Conservation (phyloP, 805 yeast species). For the Kluyveromyces lactis region DNA sequence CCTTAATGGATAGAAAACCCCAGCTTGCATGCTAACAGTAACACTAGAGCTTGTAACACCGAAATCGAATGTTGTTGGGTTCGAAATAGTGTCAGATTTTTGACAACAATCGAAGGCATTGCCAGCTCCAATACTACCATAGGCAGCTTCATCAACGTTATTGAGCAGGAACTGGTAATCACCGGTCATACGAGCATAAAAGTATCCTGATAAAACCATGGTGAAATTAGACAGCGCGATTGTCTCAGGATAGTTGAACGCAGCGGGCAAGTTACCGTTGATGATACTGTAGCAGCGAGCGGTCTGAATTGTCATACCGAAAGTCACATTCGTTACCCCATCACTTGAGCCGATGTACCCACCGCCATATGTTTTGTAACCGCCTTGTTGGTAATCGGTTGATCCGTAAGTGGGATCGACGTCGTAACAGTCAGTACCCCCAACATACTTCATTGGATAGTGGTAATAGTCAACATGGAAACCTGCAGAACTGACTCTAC, state of each 20-base stretch:
- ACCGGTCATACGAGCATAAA: constrained; percentile 24
- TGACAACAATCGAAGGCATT: constrained; percentile 32
- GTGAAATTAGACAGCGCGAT: constrained; percentile 13
- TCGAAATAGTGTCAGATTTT: constrained; percentile 1
- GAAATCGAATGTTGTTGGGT: constrained; percentile 7
- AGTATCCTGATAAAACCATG: constrained; percentile 21
- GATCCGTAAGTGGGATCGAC: neutral
- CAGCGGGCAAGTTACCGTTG: constrained; percentile 5
- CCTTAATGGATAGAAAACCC: constrained; percentile 25
- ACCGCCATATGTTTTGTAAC: constrained; percentile 6
- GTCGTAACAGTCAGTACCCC: neutral
- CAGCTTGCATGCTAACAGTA: constrained; percentile 10
- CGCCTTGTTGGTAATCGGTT: constrained; percentile 4
- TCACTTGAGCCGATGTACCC: constrained; percentile 5
- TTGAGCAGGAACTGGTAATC: constrained; percentile 18
- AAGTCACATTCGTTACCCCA: constrained; percentile 7
- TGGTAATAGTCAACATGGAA: constrained; percentile 1
- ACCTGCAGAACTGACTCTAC: neutral
- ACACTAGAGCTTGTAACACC: constrained; percentile 9
- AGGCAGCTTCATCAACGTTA: constrained; percentile 26
- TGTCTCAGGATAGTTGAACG: constrained; percentile 8
- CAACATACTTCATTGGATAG: neutral
- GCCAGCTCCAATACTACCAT: constrained; percentile 27
- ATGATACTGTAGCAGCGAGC: neutral
- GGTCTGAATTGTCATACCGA: neutral